Evolutionary conservation across 2,329 filamentous ascomycete genomes (phyloP).

Genomic region (Chaetothyriales sp.): DNA sequence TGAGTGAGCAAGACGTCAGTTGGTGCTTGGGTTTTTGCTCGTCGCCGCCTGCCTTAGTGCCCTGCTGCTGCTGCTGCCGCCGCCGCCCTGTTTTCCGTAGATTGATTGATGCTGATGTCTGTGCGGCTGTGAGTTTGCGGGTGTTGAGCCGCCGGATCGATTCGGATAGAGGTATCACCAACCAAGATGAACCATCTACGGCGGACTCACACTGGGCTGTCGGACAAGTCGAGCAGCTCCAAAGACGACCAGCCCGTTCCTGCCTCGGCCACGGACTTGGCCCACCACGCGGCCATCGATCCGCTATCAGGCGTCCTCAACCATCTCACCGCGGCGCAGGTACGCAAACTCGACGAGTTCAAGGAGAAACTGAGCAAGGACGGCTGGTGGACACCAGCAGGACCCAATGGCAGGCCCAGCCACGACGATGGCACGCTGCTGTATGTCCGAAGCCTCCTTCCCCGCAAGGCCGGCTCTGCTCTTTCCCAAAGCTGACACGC

Average conservation of each 20-base stretch:
- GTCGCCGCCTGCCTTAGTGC: too few species aligned
- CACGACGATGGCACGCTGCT: conserved; percentile 36
- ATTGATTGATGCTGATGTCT: too few species aligned
- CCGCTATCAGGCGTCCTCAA: conserved; percentile 54
- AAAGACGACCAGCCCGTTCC: not conserved
- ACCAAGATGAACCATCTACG: conserved; percentile 24
- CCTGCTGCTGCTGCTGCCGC: too few species aligned
- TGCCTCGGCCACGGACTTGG: conserved; percentile 3
- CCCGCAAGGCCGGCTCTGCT: not conserved
- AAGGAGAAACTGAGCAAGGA: conserved; percentile 53
- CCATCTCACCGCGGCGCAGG: conserved; percentile 58
- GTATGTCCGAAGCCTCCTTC: conserved; percentile 22
- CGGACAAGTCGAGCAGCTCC: conserved; percentile 8
- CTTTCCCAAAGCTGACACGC: conserved; percentile 1
- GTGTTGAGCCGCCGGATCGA: too few species aligned
- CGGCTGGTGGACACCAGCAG: conserved; percentile 36
- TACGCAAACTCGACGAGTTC: conserved; percentile 55
- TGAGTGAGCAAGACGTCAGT: too few species aligned
- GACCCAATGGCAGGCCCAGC: conserved; percentile 25
- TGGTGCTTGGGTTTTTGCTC: too few species aligned
- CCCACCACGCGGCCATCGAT: conserved; percentile 16
- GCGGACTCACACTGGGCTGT: conserved; percentile 17
- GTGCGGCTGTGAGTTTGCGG: too few species aligned
- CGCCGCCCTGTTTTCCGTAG: too few species aligned
- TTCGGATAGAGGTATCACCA: too few species aligned